Evolutionary conservation across 1,139 yeast genomes (phyloP).

Genomic region (Suhomyces ambrosiae): DNA sequence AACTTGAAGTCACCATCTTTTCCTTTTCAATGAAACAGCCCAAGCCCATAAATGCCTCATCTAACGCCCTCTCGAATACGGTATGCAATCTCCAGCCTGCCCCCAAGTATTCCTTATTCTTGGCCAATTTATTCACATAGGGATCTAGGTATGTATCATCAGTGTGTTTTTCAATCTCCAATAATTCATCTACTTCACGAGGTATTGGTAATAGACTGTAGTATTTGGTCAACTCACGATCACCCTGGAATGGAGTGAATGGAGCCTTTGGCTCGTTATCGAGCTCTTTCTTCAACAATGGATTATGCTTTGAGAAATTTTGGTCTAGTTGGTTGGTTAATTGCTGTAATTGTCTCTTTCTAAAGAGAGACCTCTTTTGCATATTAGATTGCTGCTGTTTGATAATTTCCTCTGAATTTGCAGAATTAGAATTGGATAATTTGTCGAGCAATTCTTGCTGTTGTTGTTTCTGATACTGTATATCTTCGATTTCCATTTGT

Average conservation of each 20-base stretch:
- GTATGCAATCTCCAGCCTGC: conserved; percentile 78
- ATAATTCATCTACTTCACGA: conserved; percentile 32
- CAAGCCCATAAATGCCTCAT: conserved; percentile 87
- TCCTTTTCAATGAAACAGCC: conserved; percentile 79
- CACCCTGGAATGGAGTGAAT: conserved; percentile 94
- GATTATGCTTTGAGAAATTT: conserved; percentile 33
- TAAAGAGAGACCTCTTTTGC: conserved; percentile 62
- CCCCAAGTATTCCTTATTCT: conserved; percentile 72
- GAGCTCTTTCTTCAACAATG: conserved; percentile 27
- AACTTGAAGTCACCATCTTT: too few relatives aligned
- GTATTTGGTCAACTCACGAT: conserved; percentile 56
- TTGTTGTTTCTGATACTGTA: conserved; percentile 56
- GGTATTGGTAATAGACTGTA: conserved; percentile 36
- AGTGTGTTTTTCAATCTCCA: conserved; percentile 56
- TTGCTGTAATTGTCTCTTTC: conserved; percentile 68
- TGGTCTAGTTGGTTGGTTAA: conserved; percentile 55
- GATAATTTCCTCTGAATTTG: conserved; percentile 55
- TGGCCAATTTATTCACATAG: conserved; percentile 54
- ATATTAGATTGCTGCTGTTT: conserved; percentile 44
- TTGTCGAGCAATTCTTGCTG: conserved; percentile 71
- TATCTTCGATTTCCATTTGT: conserved; percentile 70
- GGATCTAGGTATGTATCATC: conserved; percentile 50
- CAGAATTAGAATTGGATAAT: conserved; percentile 55
- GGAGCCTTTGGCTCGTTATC: conserved; percentile 49
- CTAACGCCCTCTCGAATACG: conserved; percentile 75